phyloP scores from a whole-genome alignment of 2,329 filamentous ascomycete genomes.

The Penicillium griseofulvum region DNA sequence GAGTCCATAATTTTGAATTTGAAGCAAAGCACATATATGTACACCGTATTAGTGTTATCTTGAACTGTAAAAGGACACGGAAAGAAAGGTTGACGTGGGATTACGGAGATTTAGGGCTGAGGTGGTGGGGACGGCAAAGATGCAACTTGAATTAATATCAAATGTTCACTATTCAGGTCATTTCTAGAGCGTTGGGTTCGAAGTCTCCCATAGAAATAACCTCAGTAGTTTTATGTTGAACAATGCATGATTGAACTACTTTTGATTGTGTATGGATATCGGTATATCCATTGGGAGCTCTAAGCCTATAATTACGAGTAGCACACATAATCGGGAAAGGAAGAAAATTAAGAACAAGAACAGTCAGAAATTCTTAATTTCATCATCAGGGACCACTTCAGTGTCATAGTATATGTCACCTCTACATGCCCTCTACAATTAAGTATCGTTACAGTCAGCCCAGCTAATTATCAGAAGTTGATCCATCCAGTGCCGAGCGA shows the following conservation, averaged over 20 bases:
- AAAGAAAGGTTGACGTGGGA: not conserved
- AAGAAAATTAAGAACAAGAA: not conserved
- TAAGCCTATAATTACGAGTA: no score
- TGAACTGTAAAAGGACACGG: not conserved
- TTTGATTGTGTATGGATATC: not conserved
- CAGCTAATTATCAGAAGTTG: not conserved
- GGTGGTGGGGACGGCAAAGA: not conserved
- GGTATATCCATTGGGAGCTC: no score
- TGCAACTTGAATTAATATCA: not conserved
- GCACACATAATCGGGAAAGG: not conserved
- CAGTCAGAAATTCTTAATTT: not conserved
- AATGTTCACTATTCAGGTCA: not conserved
- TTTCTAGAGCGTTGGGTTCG: not conserved
- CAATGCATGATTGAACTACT: no score
- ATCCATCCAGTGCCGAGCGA: not conserved
- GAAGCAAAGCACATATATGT: not conserved
- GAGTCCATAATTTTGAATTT: not conserved
- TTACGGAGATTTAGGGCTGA: conserved; percentile 4
- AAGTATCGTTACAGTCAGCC: not conserved
- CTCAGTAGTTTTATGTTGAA: not conserved
- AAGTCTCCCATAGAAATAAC: not conserved
- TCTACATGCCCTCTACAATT: not conserved
- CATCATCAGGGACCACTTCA: not conserved
- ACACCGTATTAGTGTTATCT: no score
- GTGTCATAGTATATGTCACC: not conserved